Percentiles rank a stretch among this genome's conserved stretches.
These are phyloP conservation scores for Psilocybe subaeruginosa DNA, from an alignment of 768 basidiomycete genomes.

Conservation along the genomic window DNA sequence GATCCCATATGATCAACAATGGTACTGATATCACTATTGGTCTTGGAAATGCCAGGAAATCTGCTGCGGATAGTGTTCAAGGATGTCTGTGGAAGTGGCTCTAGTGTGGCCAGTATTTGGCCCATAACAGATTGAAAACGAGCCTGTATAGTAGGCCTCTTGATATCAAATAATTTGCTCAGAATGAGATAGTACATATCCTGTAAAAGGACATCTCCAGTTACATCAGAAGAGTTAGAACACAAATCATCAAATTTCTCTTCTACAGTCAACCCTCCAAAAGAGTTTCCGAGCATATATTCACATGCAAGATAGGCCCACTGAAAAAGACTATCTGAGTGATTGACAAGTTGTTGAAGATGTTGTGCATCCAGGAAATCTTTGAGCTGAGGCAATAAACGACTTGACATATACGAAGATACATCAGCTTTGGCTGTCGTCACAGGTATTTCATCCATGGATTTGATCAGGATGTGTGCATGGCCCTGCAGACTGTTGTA, in stretches of 20 bases:
- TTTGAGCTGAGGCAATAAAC: background rate
- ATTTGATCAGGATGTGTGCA: background rate
- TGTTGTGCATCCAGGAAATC: background rate
- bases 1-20: conserved; percentile 10
- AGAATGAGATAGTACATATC: background rate
- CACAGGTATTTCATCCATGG: conserved; percentile 6
- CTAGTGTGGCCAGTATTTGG: conserved; percentile 5
- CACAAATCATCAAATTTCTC: background rate
- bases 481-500: conserved; percentile 4
- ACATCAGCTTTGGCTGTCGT: background rate
- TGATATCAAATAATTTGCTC: background rate
- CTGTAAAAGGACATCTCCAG: background rate
- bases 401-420: background rate
- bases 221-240: background rate
- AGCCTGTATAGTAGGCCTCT: background rate
- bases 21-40: background rate
- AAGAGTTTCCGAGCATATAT: conserved; percentile 2
- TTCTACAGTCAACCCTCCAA: background rate
- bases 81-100: conserved; percentile 5
- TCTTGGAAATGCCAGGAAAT: background rate
- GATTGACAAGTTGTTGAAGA: background rate
- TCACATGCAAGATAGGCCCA: conserved; percentile 8
- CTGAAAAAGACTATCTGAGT: conserved; percentile 7
- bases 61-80: background rate
- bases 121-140: conserved; percentile 14